Evolutionary conservation across 2,329 filamentous ascomycete genomes (phyloP), one percentile per base, ranked within the genome.

Genomic region (Onygena corvina): DNA sequence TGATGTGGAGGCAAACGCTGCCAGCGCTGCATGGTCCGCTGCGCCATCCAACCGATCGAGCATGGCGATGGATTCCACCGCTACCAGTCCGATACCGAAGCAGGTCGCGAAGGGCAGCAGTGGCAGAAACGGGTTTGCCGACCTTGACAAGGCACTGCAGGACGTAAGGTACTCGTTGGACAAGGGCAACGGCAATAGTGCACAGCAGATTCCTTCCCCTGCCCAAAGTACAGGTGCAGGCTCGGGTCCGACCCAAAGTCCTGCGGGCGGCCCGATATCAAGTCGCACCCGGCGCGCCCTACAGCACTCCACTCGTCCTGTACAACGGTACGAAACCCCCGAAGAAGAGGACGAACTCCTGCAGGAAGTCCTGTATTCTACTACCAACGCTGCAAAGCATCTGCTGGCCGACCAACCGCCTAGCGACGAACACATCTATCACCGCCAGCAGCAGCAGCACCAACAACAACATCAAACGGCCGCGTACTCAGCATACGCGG

Each of bases 311-410:
- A 71, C 75, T 3, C 83, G 87, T 54, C 84, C 84, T 3, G 80
- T 84, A 45, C 83, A 85, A 59, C 83, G 86, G 54, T 95, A 96
- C 62, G 92, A 98, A 61, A 89, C 89, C 0, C 87, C 92, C 1
- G 89, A 94, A 59, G 92, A 98, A 66, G 90, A 96, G 62, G 92
- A 98, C 52, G 92, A 98, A 67, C 76, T 98, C 7, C 75, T 96
- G 7, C 89, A 95, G 57, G 92, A 98, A 67, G 88, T 81, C 16
- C 73, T 95, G 35, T 77, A 81, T 45, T 86, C 85, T 4, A 85
- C 88, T 0, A 82, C 83, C 59, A 79, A 78, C 53, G 86, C 81
- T 5, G 84, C 85, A 60, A 83, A 79, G 61, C 80, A 80, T 7
- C 72, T 94, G 52, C 16, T 44, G 12, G 29, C 48, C 34, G 38